Evolutionary conservation across 2,329 filamentous ascomycete species (phyloP).

Genomic region (Trichoderma citrinoviride): DNA sequence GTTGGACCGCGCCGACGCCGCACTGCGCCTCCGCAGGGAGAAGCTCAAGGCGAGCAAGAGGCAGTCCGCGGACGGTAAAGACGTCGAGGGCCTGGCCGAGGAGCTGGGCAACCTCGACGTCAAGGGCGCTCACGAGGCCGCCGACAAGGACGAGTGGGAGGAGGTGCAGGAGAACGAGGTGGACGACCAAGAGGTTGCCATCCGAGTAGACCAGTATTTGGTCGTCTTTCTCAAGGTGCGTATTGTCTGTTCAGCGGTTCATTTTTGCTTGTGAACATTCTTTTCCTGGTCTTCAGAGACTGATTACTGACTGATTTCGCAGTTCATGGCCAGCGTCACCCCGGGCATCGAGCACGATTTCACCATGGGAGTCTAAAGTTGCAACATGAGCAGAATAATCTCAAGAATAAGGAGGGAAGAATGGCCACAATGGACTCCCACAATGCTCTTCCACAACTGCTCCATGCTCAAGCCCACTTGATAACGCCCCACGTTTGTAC

Average conservation of each 20-base stretch:
- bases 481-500: not conserved
- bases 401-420: not conserved
- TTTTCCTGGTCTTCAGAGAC: not conserved
- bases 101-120: constrained; percentile 67
- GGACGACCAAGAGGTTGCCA: constrained; percentile 72
- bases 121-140: constrained; percentile 50
- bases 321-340: constrained; percentile 84
- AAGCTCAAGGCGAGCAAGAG: constrained; percentile 66
- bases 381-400: not conserved
- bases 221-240: constrained; percentile 80
- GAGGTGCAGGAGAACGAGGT: constrained; percentile 59
- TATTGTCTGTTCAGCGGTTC: not conserved
- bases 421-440: not conserved
- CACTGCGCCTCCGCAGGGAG: constrained; percentile 81
- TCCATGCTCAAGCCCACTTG: not conserved
- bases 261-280: not conserved
- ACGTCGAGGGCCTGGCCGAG: constrained; percentile 83
- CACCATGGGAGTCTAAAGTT: constrained; percentile 81
- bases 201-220: constrained; percentile 83
- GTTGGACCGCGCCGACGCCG: constrained; percentile 90
- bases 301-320: not conserved
- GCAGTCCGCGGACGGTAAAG: constrained; percentile 42
- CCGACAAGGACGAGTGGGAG: constrained; percentile 62
- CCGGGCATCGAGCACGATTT: constrained; percentile 98
- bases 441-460: not conserved